These are phyloP conservation scores for Aspergillus transmontanensis DNA, from an alignment of 2,329 filamentous ascomycete species.

Conservation along the genomic window DNA sequence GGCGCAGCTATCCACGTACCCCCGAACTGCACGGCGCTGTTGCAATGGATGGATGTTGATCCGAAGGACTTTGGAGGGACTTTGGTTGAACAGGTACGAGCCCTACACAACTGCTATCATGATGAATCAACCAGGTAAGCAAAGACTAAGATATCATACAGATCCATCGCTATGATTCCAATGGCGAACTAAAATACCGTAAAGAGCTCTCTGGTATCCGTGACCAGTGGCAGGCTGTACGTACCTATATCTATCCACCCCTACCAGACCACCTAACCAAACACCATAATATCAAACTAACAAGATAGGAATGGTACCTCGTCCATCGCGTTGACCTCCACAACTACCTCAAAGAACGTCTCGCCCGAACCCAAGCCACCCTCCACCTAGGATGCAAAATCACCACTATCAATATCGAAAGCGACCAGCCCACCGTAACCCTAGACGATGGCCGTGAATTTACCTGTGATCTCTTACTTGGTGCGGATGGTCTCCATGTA, in stretches of 20 bases:
- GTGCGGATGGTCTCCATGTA: slow-evolving; percentile 32
- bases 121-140: background rate
- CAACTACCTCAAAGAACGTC: slow-evolving; percentile 36
- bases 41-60: slow-evolving; percentile 27
- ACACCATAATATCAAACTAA: too few relatives aligned
- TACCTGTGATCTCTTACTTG: slow-evolving; percentile 25
- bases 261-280: background rate
- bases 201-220: slow-evolving; percentile 21
- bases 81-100: slow-evolving; percentile 23
- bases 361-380: slow-evolving; percentile 23
- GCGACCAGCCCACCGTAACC: slow-evolving; percentile 17
- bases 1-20: slow-evolving; percentile 31
- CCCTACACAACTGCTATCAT: background rate
- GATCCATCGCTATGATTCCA: slow-evolving; percentile 23
- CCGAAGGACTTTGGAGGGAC: slow-evolving; percentile 27
- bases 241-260: background rate
- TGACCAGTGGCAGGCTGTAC: slow-evolving; percentile 28
- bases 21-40: slow-evolving; percentile 29
- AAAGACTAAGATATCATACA: slow-evolving; percentile 2
- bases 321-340: slow-evolving; percentile 49
- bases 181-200: slow-evolving; percentile 20
- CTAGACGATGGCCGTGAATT: slow-evolving; percentile 25
- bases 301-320: slow-evolving; percentile 31
- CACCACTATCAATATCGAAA: slow-evolving; percentile 16
- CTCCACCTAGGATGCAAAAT: slow-evolving; percentile 28